Conservation (phyloP, 495 filamentous ascomycete species). For the Penicillium canescens region DNA sequence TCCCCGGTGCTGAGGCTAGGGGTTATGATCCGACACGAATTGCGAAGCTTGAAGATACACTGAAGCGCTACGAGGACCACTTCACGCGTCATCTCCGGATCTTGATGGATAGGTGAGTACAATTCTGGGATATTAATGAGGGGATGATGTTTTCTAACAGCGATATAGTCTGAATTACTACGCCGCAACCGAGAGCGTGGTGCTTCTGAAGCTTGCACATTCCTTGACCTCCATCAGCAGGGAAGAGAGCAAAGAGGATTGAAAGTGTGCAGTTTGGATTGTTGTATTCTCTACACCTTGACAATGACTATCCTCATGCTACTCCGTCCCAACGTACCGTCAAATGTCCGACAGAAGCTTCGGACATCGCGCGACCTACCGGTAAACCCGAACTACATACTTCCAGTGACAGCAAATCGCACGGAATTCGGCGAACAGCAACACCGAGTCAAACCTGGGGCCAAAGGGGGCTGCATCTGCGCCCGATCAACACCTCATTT, state of each 20-base stretch:
- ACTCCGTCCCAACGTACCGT: too few relatives aligned
- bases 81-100: conserved; percentile 91
- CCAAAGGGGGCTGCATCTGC: background rate
- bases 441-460: background rate
- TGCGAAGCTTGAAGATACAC: conserved; percentile 77
- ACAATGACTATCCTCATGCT: background rate
- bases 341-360: background rate
- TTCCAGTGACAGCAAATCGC: too few relatives aligned
- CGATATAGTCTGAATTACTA: conserved; percentile 75
- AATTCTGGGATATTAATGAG: background rate
- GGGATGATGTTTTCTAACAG: conserved; percentile 5
- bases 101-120: conserved; percentile 70
- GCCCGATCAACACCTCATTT: background rate
- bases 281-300: background rate
- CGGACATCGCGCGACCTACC: background rate
- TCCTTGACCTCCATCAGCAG: conserved; percentile 46
- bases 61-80: conserved; percentile 86
- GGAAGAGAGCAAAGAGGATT: conserved; percentile 38
- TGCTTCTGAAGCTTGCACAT: conserved; percentile 74
- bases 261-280: conserved; percentile 14
- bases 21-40: conserved; percentile 63
- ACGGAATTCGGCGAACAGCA: too few relatives aligned
- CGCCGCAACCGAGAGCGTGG: conserved; percentile 95
- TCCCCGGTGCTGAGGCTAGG: conserved; percentile 34
- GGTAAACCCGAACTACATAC: too few relatives aligned